Percentiles rank a stretch among this genome's conserved stretches.
phyloP scores from a whole-genome alignment of 805 yeast genomes.

The Candida coquimbonensis region DNA sequence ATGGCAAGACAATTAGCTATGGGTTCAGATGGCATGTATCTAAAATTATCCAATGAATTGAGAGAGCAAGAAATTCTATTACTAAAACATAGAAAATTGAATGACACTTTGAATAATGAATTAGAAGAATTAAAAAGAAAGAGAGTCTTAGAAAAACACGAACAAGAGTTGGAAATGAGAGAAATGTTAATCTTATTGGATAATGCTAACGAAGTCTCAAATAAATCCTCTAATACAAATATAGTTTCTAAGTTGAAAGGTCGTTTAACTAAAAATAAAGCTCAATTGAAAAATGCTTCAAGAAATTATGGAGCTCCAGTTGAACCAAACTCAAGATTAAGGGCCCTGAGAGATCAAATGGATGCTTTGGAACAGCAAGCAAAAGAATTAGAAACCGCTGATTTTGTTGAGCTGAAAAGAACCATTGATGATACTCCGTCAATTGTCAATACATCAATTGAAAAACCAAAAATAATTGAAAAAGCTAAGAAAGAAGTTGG shows the following conservation, averaged over 20 bases:
- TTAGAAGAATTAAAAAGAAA: conserved; percentile 57
- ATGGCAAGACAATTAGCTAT: conserved; percentile 58
- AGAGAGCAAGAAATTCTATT: conserved; percentile 57
- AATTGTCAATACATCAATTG: conserved; percentile 17
- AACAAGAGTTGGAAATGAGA: conserved; percentile 70
- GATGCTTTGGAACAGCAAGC: conserved; percentile 81
- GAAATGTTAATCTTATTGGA: conserved; percentile 62
- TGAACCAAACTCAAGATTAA: conserved; percentile 71
- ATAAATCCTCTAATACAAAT: conserved; percentile 26
- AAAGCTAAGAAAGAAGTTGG: conserved; percentile 42
- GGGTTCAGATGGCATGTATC: conserved; percentile 72
- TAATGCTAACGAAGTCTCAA: conserved; percentile 29
- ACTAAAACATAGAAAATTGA: conserved; percentile 50
- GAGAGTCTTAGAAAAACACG: conserved; percentile 55
- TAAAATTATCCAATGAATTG: conserved; percentile 52
- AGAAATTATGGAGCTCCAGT: conserved; percentile 43
- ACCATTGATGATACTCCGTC: conserved; percentile 13
- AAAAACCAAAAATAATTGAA: conserved; percentile 13
- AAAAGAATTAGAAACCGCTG: conserved; percentile 77
- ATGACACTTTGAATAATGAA: conserved; percentile 53
- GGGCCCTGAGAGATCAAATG: conserved; percentile 76
- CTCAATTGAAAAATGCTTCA: conserved; percentile 36
- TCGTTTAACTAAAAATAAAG: conserved; percentile 32
- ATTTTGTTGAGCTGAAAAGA: conserved; percentile 49
- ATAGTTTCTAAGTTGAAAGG: conserved; percentile 33